Base-by-base conservation (phyloP, 2,329 filamentous ascomycete species). In the Cordyceps tenuipes region DNA sequence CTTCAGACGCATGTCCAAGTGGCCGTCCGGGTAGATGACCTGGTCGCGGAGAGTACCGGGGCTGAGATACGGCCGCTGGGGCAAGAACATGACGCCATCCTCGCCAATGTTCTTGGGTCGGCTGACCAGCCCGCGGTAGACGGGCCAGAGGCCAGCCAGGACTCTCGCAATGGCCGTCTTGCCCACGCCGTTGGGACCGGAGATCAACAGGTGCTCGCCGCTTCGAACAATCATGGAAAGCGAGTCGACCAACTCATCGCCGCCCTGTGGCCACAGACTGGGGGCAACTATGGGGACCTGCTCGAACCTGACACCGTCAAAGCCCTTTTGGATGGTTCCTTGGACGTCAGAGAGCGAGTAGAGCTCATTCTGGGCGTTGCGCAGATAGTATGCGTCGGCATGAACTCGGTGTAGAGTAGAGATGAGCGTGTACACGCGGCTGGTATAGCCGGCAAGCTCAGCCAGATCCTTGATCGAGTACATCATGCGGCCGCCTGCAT, bases 391-490 rank as follows among this genome's bases (percentile, higher is more conserved):
- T 2, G 92, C 89, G 68, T 91, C 84, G 54, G 94, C 91, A 68
- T 99, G 92, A 1, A 95, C 92, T 36, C 94, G 86, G 70, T 99
- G 94, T 29, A 99, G 82, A 0, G 94, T 96, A 49, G 91, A 93
- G 69, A 99, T 95, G 46, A 99, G 81, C 12, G 91, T 95, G 76
- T 97, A 99, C 13, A 99, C 92, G 49, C 94, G 86, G 61, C 91
- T 96, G 0, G 94, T 99, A 76, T 97, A 95, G 23, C 94, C 94
- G 5, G 94, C 94, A 39, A 99, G 80, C 71, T 99, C 94, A 1
- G 92, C 92, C 41, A 99, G 83, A 69, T 99, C 95, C 75, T 99
- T 99, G 79, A 99, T 96, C 63, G 90, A 94, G 78, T 99, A 99
- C 94, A 99, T 99, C 91, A 99, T 97, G 51, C 94, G 84, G 29